Evolutionary conservation across 2,329 filamentous ascomycete genomes (phyloP).

Genomic region (Fusarium sp.): DNA sequence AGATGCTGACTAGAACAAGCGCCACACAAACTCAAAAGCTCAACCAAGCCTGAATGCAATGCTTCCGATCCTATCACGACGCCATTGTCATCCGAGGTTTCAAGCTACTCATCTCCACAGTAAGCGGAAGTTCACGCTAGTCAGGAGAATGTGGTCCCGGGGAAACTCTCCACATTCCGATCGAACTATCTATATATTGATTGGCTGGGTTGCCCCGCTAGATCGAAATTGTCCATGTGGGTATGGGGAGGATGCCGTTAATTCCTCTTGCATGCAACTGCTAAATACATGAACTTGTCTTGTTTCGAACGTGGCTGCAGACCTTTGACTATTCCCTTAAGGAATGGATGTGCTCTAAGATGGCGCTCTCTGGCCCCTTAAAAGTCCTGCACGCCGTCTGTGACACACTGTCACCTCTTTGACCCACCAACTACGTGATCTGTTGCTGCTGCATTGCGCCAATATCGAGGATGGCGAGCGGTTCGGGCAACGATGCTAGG

Average conservation of each 20-base stretch:
- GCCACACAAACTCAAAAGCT: not conserved
- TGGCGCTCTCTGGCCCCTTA: not conserved
- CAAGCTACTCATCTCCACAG: not conserved
- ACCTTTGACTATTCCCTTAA: rapidly evolving
- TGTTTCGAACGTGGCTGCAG: not conserved
- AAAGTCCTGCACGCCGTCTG: not conserved
- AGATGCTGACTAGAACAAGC: not conserved
- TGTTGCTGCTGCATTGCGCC: not conserved
- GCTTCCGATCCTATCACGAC: not conserved
- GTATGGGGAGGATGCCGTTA: not conserved
- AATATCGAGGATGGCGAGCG: not conserved
- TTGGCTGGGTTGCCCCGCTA: not conserved
- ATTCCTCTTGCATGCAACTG: not conserved
- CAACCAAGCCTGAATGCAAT: not conserved
- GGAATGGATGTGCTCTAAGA: not conserved
- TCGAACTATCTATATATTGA: not conserved
- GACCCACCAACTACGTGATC: not conserved
- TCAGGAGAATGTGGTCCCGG: not conserved
- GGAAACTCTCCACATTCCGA: not conserved
- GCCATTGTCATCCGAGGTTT: not conserved
- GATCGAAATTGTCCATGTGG: not conserved
- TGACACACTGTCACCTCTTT: not conserved
- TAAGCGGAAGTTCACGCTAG: not conserved
- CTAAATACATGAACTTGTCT: not conserved
- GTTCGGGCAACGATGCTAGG: not conserved